Evolutionary conservation across 2,329 filamentous ascomycete species (phyloP), one percentile per base, ranked within the genome.

Genomic region (Nemania sp.): DNA sequence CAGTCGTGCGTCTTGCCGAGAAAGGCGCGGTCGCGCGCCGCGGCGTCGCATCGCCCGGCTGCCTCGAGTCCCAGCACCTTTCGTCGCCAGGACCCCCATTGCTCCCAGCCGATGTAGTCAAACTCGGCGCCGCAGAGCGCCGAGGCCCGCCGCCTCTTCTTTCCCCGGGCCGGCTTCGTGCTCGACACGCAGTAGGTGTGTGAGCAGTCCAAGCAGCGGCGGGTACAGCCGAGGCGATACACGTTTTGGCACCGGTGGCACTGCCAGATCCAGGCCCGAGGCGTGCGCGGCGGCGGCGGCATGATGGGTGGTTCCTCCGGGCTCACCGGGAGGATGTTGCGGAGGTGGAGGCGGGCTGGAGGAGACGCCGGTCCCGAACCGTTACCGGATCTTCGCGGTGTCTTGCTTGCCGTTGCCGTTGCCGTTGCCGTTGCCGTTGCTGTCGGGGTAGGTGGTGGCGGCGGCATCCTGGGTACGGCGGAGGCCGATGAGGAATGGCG

Each of bases 211-310:
- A 77, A 69, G 56, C 75, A 77, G 3, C 75, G 69, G 0, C 74
- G 68, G 2, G 75, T 76, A 43, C 71, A 72, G 4, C 70, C 70
- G 7, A 77, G 67, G 0, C 62, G 63, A 60, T 76, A 77, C 9
- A 69, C 52, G 0, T 57, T 68, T 3, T 56, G 47, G 54, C 75
- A 77, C 5, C 64, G 59, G 54, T 75, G 74, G 57, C 75, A 77
- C 13, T 72, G 70, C 75, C 75, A 77, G 11, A 75, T 52, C 74
- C 73, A 77, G 10, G 74, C 64, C 18, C 46, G 68, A 18, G 63
- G 66, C 6, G 50, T 47, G 0, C 67, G 65, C 2, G 68, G 67
- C 2, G 62, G 73, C n/a, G 54, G 68, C 3, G 64, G 68, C 43
- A 70, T 69, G 20, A 69, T 69, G 2, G 68, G 65, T 37, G 63